These are phyloP conservation scores for Candida gorgasii DNA, from an alignment of 805 yeast genomes.

Conservation along the genomic window DNA sequence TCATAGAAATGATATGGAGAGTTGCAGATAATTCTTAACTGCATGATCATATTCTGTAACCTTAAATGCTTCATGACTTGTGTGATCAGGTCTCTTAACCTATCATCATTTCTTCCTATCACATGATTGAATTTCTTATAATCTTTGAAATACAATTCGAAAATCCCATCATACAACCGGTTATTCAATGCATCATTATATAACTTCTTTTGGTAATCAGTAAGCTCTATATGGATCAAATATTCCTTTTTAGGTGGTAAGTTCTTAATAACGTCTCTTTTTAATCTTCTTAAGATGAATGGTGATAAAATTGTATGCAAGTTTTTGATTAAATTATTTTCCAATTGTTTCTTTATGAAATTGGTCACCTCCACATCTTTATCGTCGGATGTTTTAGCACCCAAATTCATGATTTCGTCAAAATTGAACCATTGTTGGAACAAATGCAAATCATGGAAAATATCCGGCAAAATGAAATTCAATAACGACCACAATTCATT, in stretches of 20 bases:
- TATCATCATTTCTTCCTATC: slow-evolving; percentile 1
- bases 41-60: slow-evolving; percentile 75
- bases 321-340: slow-evolving; percentile 61
- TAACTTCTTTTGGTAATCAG: slow-evolving; percentile 61
- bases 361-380: slow-evolving; percentile 41
- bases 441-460: slow-evolving; percentile 83
- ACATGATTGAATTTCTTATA: slow-evolving; percentile 44
- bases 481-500: slow-evolving; percentile 90
- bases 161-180: slow-evolving; percentile 44
- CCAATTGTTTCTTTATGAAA: slow-evolving; percentile 56
- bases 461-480: slow-evolving; percentile 89
- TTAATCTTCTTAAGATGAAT: slow-evolving; percentile 78
- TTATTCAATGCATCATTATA: slow-evolving; percentile 54
- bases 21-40: slow-evolving; percentile 78
- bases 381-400: slow-evolving; percentile 7
- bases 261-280: slow-evolving; percentile 64
- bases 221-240: slow-evolving; percentile 69
- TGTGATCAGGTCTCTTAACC: slow-evolving; percentile 7
- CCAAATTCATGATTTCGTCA: slow-evolving; percentile 49
- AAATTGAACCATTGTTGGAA: slow-evolving; percentile 96
- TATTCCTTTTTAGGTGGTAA: slow-evolving; percentile 92
- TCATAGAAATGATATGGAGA: slow-evolving; percentile 83
- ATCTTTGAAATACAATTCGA: slow-evolving; percentile 51
- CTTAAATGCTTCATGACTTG: slow-evolving; percentile 11
- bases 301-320: slow-evolving; percentile 89